Evolutionary conservation across 208 protist genomes (phyloP), one percentile per base, ranked within the genome.

Genomic region (Herpetomonas samuelpessoai): DNA sequence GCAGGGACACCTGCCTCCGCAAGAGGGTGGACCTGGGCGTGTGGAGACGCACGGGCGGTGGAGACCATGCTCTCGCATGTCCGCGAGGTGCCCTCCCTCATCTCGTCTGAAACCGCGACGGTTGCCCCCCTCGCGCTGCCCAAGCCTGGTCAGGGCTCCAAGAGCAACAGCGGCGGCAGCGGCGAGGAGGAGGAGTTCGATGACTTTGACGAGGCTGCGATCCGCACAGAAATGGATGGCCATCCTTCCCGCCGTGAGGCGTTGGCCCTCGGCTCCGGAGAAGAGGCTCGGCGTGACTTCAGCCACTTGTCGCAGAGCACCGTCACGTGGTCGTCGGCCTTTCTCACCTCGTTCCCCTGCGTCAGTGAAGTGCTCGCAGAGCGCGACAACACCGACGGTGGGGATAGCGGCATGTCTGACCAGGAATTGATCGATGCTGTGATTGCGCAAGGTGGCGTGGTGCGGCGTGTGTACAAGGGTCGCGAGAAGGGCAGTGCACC

Each of bases 381-480:
- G 26, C 14, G 35, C 29, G 46, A 45, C 19, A 22, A 60, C 21
- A 0, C 66, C 18, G 50, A 55, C 58, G 58, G 73, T 0, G 62
- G 61, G 2, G 63, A 68, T 0, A 53, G 48, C 30, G 66, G 56
- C 18, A 27, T 82, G 35, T 31, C 60, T 26, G 22, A 38, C 10
- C 38, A 29, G 4, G 49, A 59, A n/a, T 46, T 82, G 2, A 44
- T 82, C 14, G 69, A 75, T 29, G 54, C 65, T 1, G 74, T 71
- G 53, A 70, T 76, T 19, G 27, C 51, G 6, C 69, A 76, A 53
- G 56, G 53, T 35, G 38, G 30, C 16, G 47, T 38, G 24, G 57
- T 62, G 10, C 49, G 51, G n/a, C 63, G 56, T 3, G 63, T 58
- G 4, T 51, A 57, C 2, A 54, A 57, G 9, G 59, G 57, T 0